Base-by-base conservation (phyloP, 2,329 filamentous ascomycete species). In the Penicillium frequentans region DNA sequence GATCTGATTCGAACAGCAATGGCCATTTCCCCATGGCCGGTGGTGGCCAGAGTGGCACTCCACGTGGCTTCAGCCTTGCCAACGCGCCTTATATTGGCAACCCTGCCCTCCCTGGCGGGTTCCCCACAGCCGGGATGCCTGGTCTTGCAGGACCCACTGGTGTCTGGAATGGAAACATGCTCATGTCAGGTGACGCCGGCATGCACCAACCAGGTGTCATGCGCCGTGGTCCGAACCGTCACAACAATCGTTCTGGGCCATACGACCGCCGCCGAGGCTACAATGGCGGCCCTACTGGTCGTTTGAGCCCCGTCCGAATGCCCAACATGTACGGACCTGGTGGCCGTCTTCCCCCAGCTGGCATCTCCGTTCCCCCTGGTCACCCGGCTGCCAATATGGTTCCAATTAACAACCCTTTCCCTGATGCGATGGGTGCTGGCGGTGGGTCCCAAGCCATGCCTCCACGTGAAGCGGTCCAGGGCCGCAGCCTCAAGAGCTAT, bases 1-100 rank as follows among this genome's bases (percentile, higher is more conserved):
- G 93, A 56, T 95, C 93, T 19, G 92, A 99, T 77, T 90, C 93
- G 37, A 97, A 96, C 71, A 96, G 90, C 67, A 97, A 97, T 68
- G 93, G 93, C 1, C 93, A 97, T 76, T 97, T 97, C 81, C 92
- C 93, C 1, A 85, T 91, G 43, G 90, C 89, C 67, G 86, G 87
- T 21, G 90, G 93, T 66, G 84, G 87, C 51, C 86, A 87, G 39
- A 86, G 88, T 5, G 93, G 93, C 46, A 97, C 93, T 6, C 93
- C 93, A 35, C 88, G 93, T 31, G 93, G 93, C 0, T 98, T 98
- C 80, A 96, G 91, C 68, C 80, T 98, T 27, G 84, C 90, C 55
- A 90, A 88, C 67, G 84, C 81, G 62, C 84, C 88, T 71, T 86
- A 91, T 69, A 75, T 75, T 69, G 55, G 75, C 76, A 56, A 78